These are phyloP conservation scores for Platismatia glauca DNA, from an alignment of 495 filamentous ascomycete species.

Conservation along the genomic window DNA sequence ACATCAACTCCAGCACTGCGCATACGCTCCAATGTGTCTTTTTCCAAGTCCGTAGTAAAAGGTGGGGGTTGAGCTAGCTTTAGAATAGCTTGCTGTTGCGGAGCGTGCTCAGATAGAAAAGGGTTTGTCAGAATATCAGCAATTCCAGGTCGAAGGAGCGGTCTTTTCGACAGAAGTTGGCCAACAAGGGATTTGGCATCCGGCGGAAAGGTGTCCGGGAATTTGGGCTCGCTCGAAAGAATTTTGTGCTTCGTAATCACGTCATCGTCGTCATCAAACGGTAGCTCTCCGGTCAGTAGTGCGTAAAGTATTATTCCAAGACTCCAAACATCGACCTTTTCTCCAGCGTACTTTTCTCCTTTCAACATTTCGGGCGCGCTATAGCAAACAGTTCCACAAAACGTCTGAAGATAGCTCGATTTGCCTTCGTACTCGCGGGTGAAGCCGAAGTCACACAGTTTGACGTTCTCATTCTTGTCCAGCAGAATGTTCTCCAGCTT, in stretches of 20 bases:
- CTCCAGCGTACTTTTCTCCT: constrained; percentile 93
- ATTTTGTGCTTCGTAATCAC: constrained; percentile 77
- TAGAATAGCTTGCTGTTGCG: constrained; percentile 82
- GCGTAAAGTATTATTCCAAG: constrained; percentile 94
- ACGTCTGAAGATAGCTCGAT: constrained; percentile 90
- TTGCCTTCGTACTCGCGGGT: constrained; percentile 96
- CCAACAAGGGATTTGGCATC: constrained; percentile 71
- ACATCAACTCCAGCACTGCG: constrained; percentile 90
- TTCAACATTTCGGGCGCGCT: constrained; percentile 97
- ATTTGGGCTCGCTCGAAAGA: constrained; percentile 71
- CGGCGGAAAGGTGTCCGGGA: constrained; percentile 66
- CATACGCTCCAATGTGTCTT: constrained; percentile 88
- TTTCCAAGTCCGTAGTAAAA: constrained; percentile 82
- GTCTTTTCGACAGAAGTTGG: constrained; percentile 75
- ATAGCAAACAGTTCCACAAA: constrained; percentile 96
- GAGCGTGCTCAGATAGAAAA: constrained; percentile 80
- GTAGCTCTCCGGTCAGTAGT: constrained; percentile 81
- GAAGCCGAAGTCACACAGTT: constrained; percentile 98
- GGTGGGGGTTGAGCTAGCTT: constrained; percentile 74
- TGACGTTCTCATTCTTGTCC: constrained; percentile 95
- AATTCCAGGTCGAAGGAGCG: constrained; percentile 71
- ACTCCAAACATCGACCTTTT: constrained; percentile 98
- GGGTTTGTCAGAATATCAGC: constrained; percentile 84
- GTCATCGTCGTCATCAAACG: constrained; percentile 93
- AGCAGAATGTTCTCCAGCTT: constrained; percentile 96